phyloP scores from a whole-genome alignment of 1,284 basidiomycete genomes.

The Kwoniella shivajii region DNA sequence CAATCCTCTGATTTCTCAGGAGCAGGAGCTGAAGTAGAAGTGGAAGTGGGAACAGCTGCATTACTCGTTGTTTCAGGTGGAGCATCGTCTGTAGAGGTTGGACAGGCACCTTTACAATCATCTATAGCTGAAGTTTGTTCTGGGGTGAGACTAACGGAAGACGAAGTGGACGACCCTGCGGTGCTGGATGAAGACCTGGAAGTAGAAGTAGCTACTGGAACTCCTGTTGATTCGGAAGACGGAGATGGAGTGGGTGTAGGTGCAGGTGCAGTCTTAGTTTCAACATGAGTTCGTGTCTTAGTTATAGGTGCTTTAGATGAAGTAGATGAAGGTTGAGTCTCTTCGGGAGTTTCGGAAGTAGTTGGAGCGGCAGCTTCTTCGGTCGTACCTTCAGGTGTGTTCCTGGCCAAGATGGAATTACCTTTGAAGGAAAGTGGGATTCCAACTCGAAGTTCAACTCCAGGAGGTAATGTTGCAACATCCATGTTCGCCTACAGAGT shows the following conservation, averaged over 20 bases:
- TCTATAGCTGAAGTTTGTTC: not conserved
- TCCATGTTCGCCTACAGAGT: not conserved
- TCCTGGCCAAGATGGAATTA: not conserved
- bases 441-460: not conserved
- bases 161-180: not conserved
- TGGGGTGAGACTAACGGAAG: not conserved
- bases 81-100: not conserved
- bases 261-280: not conserved
- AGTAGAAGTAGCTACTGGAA: not conserved
- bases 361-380: not conserved
- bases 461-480: not conserved
- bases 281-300: conserved; percentile 1
- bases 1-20: not conserved
- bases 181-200: no score
- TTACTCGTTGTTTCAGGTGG: not conserved
- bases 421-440: not conserved
- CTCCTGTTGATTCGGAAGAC: not conserved
- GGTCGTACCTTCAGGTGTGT: not conserved
- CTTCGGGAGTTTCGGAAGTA: no score
- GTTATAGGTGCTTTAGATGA: not conserved
- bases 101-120: conserved; percentile 7
- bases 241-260: not conserved
- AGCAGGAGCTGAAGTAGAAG: not conserved
- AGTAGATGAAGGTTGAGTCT: no score
- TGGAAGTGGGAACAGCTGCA: not conserved